These are phyloP conservation scores for Margaritispora aquatica DNA, from an alignment of 495 filamentous ascomycete species.

Conservation along the genomic window DNA sequence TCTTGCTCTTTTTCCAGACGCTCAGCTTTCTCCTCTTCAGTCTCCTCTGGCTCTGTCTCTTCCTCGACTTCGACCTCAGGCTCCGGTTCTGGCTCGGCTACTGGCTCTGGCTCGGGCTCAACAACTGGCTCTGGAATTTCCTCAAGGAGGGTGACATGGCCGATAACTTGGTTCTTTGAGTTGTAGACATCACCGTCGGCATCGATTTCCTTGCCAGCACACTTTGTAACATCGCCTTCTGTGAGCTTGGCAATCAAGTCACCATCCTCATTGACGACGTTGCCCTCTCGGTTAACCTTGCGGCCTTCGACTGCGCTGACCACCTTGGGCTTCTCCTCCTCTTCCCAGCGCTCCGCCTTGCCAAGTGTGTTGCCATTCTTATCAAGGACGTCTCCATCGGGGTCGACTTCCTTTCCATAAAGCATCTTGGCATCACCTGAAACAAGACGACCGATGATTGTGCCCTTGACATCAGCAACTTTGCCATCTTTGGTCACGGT, in stretches of 20 bases:
- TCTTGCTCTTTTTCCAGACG: conserved; percentile 59
- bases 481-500: conserved; percentile 73
- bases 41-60: conserved; percentile 49
- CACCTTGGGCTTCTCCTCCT: conserved; percentile 62
- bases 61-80: conserved; percentile 45
- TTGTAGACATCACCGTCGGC: conserved; percentile 83
- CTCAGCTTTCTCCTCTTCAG: conserved; percentile 41
- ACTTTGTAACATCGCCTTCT: conserved; percentile 60
- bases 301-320: conserved; percentile 69
- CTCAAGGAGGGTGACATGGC: conserved; percentile 72
- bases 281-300: conserved; percentile 74
- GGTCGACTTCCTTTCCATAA: conserved; percentile 66
- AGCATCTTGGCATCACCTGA: conserved; percentile 68
- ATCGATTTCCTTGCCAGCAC: conserved; percentile 74
- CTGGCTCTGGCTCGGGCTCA: conserved; percentile 48
- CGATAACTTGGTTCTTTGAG: conserved; percentile 71
- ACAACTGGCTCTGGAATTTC: conserved; percentile 48
- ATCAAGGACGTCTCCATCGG: conserved; percentile 74
- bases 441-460: conserved; percentile 66
- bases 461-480: conserved; percentile 52
- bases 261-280: conserved; percentile 75
- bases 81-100: conserved; percentile 29
- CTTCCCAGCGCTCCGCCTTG: conserved; percentile 75
- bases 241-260: conserved; percentile 77
- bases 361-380: conserved; percentile 78